Evolutionary conservation across 1,284 basidiomycete species (phyloP), one percentile per base, ranked within the genome.

Genomic region (Ustilago curta): DNA sequence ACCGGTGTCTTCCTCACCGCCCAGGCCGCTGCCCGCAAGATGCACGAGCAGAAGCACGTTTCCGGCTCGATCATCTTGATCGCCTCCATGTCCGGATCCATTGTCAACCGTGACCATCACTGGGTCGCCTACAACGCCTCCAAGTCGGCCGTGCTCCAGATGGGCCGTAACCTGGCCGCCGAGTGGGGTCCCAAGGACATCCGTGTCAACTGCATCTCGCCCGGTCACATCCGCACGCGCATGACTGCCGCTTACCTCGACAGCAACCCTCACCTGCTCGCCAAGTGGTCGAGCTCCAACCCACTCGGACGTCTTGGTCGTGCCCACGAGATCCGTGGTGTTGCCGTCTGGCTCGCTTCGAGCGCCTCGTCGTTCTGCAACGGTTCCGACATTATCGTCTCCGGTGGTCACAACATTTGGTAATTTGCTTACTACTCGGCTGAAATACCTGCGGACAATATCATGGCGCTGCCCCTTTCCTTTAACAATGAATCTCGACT

Each of bases 31-130:
- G 92, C 92, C 8, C 87, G 89, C 61, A 90, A 92, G 85, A 93
- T 92, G 91, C 68, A 80, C 69, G 87, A 83, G 19, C 88, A 89
- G 31, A 92, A 91, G 74, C 89, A 89, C 7, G 89, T 87, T n/a
- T 87, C 88, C 16, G 93, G 92, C 1, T 93, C 92, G 76, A 93
- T 95, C 74, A 89, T 93, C 72, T 86, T 93, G 71, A 90, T 94
- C 76, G 93, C 91, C 23, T 93, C 91, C 65, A 94, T 95, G 92
- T 92, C 91, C 48, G 93, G 92, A 18, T 90, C 90, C 56, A 90
- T 94, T 75, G 92, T 92, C 57, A 94, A 94, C 86, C 89, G 87
- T 85, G 92, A 78, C 85, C 73, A 83, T 79, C 61, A 90, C n/a
- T 93, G 91, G 91, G 88, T 90, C 48, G 89, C 91, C 19, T 93